Base-by-base conservation (phyloP, 2,329 filamentous ascomycete genomes). In the Cryphonectria carpinicola region DNA sequence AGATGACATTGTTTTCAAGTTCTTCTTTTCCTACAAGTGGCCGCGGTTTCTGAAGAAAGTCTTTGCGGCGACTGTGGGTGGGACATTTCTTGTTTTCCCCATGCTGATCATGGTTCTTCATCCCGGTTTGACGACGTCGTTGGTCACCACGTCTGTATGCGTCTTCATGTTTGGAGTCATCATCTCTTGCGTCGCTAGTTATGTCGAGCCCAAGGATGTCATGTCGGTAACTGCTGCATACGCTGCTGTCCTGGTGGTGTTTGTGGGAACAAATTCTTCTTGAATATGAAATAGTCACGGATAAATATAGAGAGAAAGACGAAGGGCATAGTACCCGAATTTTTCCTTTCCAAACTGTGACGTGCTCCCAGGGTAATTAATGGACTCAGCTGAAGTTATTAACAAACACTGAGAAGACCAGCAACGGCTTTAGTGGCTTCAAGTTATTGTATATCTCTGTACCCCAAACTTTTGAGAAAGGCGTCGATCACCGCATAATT, bases 31-130 rank as follows among this genome's bases (percentile, higher is more conserved):
- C 10, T 28, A 54, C 52, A 54, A 54, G 25, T 28, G 22, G 22
- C 25, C 52, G 22, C 22, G 25, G 25, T 54, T 54, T 28, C 25
- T 54, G 3, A 25, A 28, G 8, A 54, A 54, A 10, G 22, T 54
- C 22, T 54, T n/a, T 22, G 52, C 52, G 52, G 52, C 52, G 4
- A 54, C 52, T 25, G 25, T 32, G 28, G 54, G 54, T 7, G 28
- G 54, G 14, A 10, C 54, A 4, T 58, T 58, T 28, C 54, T 58
- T 11, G 54, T 58, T 17, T 19, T 32, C 6, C 54, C 54, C 28
- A 58, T 58, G 54, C 54, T 58, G 25, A 35, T 58, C 54, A 58
- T 58, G 54, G 54, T 58, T 8, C 54, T 58, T 58, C 28, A 58
- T 58, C 25, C 54, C 25, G 25, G n/a, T 14, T 11, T 58, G 54